A percentile compares a stretch with the other conserved stretches of the same genome.
Conservation (phyloP, 2,329 filamentous ascomycete species). For the Hypoxylon sp. region DNA sequence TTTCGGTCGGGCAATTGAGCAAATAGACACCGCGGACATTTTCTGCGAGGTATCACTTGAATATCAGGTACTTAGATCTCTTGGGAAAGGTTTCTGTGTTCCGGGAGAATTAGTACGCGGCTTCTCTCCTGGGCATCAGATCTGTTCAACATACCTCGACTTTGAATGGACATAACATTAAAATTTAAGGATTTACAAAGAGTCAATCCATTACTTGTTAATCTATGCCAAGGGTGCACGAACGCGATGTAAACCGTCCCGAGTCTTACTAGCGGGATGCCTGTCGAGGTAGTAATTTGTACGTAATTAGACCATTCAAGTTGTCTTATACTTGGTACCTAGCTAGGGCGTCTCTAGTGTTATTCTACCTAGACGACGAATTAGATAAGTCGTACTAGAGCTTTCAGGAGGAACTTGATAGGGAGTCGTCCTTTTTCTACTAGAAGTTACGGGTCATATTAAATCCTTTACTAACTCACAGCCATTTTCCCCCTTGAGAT, state of each 20-base stretch:
- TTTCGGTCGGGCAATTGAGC: constrained; percentile 22
- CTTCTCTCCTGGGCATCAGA: not conserved
- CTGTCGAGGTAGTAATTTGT: constrained; percentile 24
- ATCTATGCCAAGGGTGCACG: not conserved
- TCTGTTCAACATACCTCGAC: not conserved
- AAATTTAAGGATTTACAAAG: too few species aligned
- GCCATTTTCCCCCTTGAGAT: not conserved
- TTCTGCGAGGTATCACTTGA: not conserved
- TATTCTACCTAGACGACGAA: too few species aligned
- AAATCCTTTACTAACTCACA: not conserved
- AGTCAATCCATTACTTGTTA: too few species aligned
- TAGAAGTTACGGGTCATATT: not conserved
- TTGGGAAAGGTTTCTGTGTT: constrained; percentile 1
- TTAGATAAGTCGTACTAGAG: too few species aligned
- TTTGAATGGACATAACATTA: too few species aligned
- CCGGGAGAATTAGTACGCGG: not conserved
- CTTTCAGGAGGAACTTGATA: too few species aligned
- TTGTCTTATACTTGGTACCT: too few species aligned
- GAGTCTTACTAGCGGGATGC: not conserved
- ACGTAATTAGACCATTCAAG: constrained; percentile 31
- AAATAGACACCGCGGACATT: not conserved
- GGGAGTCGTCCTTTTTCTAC: constrained; percentile 6
- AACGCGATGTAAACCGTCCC: not conserved
- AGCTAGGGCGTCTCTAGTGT: constrained; percentile 7
- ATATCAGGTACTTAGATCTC: constrained; percentile 11